Conservation (phyloP, 352 stramenopile species). For the Phytophthora meadii region DNA sequence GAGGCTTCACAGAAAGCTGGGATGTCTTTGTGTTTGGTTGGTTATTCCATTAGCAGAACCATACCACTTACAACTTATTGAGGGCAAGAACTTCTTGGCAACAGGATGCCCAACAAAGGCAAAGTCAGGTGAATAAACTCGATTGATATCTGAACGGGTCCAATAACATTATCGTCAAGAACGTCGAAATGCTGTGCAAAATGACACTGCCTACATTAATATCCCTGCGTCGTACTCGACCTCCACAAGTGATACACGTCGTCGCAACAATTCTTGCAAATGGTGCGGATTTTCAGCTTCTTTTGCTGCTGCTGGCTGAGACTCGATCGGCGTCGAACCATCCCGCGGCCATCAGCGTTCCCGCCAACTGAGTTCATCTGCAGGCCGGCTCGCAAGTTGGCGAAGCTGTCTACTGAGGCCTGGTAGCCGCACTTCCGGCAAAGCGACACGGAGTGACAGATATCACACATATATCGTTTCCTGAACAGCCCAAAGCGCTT, state of each 20-base stretch:
- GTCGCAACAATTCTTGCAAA: conserved; percentile 59
- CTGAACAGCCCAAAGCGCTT: conserved; percentile 77
- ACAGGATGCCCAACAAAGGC: no score
- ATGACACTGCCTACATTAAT: no score
- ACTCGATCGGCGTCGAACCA: conserved; percentile 32
- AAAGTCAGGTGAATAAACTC: no score
- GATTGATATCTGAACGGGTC: no score
- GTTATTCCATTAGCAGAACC: no score
- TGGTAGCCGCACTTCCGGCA: conserved; percentile 68
- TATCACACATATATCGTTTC: conserved; percentile 59
- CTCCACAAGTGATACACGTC: conserved; percentile 39
- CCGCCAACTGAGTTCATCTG: conserved; percentile 30
- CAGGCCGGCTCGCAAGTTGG: conserved; percentile 33
- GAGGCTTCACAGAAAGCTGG: no score
- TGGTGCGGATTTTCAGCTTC: conserved; percentile 57
- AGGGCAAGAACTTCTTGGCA: no score
- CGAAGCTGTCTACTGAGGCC: conserved; percentile 50
- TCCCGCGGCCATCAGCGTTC: conserved; percentile 13
- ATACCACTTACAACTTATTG: no score
- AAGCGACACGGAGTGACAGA: conserved; percentile 58
- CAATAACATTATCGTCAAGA: no score
- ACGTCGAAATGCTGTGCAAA: no score
- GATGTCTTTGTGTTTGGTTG: no score
- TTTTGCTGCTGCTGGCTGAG: conserved; percentile 40
- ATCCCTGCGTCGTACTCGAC: no score